phyloP scores from a whole-genome alignment of 805 yeast species.

The Candida nanaspora region DNA sequence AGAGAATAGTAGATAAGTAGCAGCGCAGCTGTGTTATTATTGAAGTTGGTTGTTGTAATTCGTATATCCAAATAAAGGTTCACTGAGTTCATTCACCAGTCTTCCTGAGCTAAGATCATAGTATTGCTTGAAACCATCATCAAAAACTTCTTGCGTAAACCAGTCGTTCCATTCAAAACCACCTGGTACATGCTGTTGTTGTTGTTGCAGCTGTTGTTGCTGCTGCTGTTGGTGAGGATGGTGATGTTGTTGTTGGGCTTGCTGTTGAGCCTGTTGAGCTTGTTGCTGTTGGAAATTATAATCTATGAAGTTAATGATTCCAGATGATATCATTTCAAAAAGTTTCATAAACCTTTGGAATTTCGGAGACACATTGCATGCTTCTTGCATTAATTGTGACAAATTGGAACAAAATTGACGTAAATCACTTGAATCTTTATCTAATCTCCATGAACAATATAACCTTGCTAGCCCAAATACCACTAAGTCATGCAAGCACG shows the following conservation, averaged over 20 bases:
- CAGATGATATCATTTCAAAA: slow-evolving; percentile 11
- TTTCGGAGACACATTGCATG: slow-evolving; percentile 8
- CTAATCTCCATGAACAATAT: slow-evolving; percentile 19
- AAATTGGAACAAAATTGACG: slow-evolving; percentile 9
- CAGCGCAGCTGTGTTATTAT: not conserved
- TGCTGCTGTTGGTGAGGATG: not conserved
- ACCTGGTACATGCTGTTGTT: not conserved
- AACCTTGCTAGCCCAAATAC: slow-evolving; percentile 16
- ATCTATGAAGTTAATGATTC: slow-evolving; percentile 12
- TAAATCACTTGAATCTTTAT: slow-evolving; percentile 8
- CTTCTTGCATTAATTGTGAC: slow-evolving; percentile 10
- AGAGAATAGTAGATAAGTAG: not conserved
- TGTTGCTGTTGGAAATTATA: slow-evolving; percentile 1
- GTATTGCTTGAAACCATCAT: slow-evolving; percentile 15
- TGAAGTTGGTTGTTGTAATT: not conserved
- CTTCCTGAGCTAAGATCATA: slow-evolving; percentile 12
- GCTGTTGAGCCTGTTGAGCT: not conserved
- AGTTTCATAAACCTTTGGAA: slow-evolving; percentile 12
- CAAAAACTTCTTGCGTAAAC: slow-evolving; percentile 18
- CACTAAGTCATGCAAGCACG: slow-evolving; percentile 14
- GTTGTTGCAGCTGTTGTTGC: slow-evolving; percentile 1
- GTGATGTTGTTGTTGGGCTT: not conserved
- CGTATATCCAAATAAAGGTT: slow-evolving; percentile 6
- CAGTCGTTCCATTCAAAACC: slow-evolving; percentile 18
- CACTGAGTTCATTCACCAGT: slow-evolving; percentile 7